Evolutionary conservation across 345 rosid species (phyloP).

Genomic region (Arabidopsis arenosa): DNA sequence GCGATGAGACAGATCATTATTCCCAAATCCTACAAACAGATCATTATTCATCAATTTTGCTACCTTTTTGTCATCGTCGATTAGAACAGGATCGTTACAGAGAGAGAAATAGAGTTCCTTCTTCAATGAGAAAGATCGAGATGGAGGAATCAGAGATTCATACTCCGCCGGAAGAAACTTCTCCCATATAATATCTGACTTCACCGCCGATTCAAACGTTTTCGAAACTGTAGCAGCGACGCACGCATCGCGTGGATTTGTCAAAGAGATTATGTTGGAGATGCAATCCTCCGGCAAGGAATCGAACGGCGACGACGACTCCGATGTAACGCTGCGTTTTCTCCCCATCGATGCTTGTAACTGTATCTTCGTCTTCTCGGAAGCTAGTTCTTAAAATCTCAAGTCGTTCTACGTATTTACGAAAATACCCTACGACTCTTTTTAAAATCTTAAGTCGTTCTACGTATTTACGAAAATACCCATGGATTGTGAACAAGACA

Average conservation of each 20-base stretch:
- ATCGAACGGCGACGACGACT: background rate
- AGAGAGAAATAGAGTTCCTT: slow-evolving; percentile 54
- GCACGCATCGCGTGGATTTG: slow-evolving; percentile 54
- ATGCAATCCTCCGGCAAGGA: slow-evolving; percentile 48
- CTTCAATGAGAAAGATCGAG: slow-evolving; percentile 38
- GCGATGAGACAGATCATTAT: background rate
- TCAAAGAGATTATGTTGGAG: slow-evolving; percentile 50
- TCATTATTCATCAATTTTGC: background rate
- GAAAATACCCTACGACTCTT: background rate
- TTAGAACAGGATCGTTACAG: slow-evolving; percentile 48
- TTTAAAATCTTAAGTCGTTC: background rate
- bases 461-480: background rate
- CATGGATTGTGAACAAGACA: background rate
- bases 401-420: background rate
- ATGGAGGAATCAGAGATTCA: slow-evolving; percentile 25
- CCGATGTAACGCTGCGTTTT: background rate
- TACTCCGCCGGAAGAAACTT: slow-evolving; percentile 56
- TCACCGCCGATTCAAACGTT: slow-evolving; percentile 44
- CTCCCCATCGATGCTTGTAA: background rate
- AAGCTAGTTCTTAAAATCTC: too few species aligned
- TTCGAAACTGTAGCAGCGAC: slow-evolving; percentile 50
- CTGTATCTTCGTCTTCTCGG: background rate
- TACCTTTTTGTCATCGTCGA: slow-evolving; percentile 57
- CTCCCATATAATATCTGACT: slow-evolving; percentile 57
- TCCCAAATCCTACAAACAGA: background rate